These are phyloP conservation scores for Amanita pallidorosea DNA, from an alignment of 768 basidiomycete genomes.

Conservation along the genomic window DNA sequence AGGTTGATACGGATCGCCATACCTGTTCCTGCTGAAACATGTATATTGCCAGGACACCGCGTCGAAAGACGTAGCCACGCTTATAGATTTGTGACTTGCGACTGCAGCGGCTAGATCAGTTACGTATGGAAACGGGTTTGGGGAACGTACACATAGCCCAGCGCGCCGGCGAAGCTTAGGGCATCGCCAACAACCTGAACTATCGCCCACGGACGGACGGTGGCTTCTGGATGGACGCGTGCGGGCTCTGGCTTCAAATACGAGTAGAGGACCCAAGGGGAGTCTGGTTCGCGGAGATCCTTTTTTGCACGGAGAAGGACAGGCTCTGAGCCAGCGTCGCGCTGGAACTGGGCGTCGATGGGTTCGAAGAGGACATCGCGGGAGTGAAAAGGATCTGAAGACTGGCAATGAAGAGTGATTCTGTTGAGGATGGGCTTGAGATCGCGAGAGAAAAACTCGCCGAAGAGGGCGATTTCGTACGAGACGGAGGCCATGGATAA, in stretches of 20 bases:
- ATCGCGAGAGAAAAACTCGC: slow-evolving; percentile 71
- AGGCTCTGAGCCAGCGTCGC: slow-evolving; percentile 54
- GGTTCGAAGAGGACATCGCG: slow-evolving; percentile 81
- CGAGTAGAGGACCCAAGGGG: slow-evolving; percentile 71
- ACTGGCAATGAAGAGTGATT: slow-evolving; percentile 74
- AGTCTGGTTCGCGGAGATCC: slow-evolving; percentile 50
- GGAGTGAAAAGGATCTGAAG: slow-evolving; percentile 60
- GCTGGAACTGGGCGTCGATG: slow-evolving; percentile 50
- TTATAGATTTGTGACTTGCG: slow-evolving; percentile 73
- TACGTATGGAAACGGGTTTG: not conserved
- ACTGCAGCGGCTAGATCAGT: slow-evolving; percentile 15
- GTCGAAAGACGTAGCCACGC: slow-evolving; percentile 66
- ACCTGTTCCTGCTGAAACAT: slow-evolving; percentile 86
- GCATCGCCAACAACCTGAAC: slow-evolving; percentile 75
- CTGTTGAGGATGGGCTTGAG: slow-evolving; percentile 71
- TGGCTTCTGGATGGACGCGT: slow-evolving; percentile 76
- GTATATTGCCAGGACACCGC: slow-evolving; percentile 60
- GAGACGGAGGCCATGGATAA: slow-evolving; percentile 40
- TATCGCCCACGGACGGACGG: slow-evolving; percentile 77
- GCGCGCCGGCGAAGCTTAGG: slow-evolving; percentile 65
- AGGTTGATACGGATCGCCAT: slow-evolving; percentile 9
- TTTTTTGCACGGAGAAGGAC: slow-evolving; percentile 64
- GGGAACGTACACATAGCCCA: slow-evolving; percentile 61
- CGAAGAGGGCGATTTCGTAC: slow-evolving; percentile 77
- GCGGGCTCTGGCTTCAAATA: slow-evolving; percentile 80